Evolutionary conservation across 495 filamentous ascomycete species (phyloP), one percentile per base, ranked within the genome.

Genomic region (Aspergillus steynii): DNA sequence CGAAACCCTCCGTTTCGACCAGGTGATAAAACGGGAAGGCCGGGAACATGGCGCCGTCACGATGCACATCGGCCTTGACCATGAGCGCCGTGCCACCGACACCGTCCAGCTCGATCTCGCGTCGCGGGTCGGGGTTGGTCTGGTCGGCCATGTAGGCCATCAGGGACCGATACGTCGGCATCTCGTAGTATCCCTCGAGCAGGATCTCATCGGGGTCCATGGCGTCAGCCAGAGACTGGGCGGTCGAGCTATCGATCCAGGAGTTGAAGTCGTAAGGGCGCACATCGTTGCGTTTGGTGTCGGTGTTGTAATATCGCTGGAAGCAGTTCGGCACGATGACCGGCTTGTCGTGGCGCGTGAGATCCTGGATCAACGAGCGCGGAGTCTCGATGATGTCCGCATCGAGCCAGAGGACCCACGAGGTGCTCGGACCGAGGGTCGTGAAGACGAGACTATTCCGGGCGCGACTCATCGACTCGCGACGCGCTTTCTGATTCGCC

Each of bases 21-120:
- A 99, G 75, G 74, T 98, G 90, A 69, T 96, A 99, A 71, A 99
- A 99, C 3, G 94, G 75, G 72, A 99, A 99, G 0, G 95, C 84
- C 20, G 95, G 95, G 74, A 99, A 99, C 95, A 99, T 99, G 58
- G 96, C 95, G 4, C 95, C 95, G 71, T 99, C 96, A 14, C 95
- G 85, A 68, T 99, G 95, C 7, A 99, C 95, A 58, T 98, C 96
- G 0, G 96, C 95, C 79, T 97, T 97, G 15, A 99, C 95, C 74
- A 99, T 75, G 58, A 99, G 80, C 6, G 94, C 91, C 2, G 95
- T 96, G 5, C 95, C 95, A 51, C 95, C 95, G 12, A 99, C 96
- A 25, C 95, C 95, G 74, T 99, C 96, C 4, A 99, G 77, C 25
- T 81, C 79, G 5, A 96, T 80, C 65, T 90, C 87, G 29, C 79